Conservation (phyloP, 768 basidiomycete genomes). For the Lactifluus pinguis region DNA sequence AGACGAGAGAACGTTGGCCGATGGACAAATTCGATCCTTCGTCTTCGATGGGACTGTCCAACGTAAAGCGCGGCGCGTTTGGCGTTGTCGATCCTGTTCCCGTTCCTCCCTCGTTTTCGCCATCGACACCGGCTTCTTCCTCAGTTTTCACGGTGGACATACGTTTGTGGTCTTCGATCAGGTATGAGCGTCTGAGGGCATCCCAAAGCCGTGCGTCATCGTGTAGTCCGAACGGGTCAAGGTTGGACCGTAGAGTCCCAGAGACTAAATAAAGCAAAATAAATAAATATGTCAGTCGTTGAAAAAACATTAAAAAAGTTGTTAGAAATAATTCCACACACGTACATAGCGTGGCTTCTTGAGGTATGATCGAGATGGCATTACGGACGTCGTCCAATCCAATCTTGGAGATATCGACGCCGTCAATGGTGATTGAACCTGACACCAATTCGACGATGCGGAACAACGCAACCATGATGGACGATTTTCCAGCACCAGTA, state of each 20-base stretch:
- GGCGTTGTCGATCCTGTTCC: slow-evolving; percentile 20
- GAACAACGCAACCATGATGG: slow-evolving; percentile 83
- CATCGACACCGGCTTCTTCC: slow-evolving; percentile 26
- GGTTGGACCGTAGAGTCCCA: slow-evolving; percentile 75
- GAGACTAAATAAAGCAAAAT: slow-evolving; percentile 41
- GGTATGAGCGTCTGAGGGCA: slow-evolving; percentile 74
- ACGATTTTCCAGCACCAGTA: slow-evolving; percentile 85
- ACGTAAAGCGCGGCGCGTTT: slow-evolving; percentile 46
- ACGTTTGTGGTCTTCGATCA: slow-evolving; percentile 47
- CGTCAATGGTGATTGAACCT: slow-evolving; percentile 74
- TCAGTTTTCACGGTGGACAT: slow-evolving; percentile 22
- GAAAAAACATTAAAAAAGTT: background rate
- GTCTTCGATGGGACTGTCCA: slow-evolving; percentile 79
- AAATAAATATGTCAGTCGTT: background rate
- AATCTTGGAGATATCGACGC: slow-evolving; percentile 71
- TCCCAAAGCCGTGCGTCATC: slow-evolving; percentile 83
- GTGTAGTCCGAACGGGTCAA: slow-evolving; percentile 80
- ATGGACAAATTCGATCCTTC: slow-evolving; percentile 82
- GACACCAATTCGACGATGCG: slow-evolving; percentile 72
- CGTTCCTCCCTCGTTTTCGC: slow-evolving; percentile 28
- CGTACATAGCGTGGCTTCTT: slow-evolving; percentile 45
- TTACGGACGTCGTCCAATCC: slow-evolving; percentile 67
- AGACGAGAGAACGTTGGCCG: slow-evolving; percentile 75
- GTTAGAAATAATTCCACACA: slow-evolving; percentile 27
- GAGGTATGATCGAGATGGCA: slow-evolving; percentile 72